These are phyloP conservation scores for Mariannaea elegans DNA, from an alignment of 2,329 filamentous ascomycete species.

Conservation along the genomic window DNA sequence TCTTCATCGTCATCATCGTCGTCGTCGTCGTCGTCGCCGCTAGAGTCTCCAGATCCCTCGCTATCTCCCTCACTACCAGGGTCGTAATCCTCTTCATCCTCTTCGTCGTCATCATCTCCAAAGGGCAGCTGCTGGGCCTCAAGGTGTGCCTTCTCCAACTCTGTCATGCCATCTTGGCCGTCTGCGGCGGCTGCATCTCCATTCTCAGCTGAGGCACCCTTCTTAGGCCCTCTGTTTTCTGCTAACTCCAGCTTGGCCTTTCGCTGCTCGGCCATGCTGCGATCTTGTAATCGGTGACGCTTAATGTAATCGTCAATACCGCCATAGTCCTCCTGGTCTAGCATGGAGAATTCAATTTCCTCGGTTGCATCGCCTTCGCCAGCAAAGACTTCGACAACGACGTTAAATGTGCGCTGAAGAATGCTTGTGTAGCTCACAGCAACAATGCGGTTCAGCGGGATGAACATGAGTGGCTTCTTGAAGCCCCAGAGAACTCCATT, in stretches of 20 bases:
- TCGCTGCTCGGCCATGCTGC: slow-evolving; percentile 74
- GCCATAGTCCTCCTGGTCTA: slow-evolving; percentile 73
- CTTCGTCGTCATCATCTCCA: slow-evolving; percentile 69
- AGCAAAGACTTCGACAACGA: slow-evolving; percentile 68
- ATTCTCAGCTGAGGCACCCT: slow-evolving; percentile 52
- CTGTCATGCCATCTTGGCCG: slow-evolving; percentile 52
- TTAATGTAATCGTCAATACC: slow-evolving; percentile 72
- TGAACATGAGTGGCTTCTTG: slow-evolving; percentile 74
- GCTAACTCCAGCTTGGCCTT: slow-evolving; percentile 70
- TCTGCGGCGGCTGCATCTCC: slow-evolving; percentile 44
- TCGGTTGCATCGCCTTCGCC: slow-evolving; percentile 59
- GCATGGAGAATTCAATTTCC: slow-evolving; percentile 74
- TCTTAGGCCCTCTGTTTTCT: slow-evolving; percentile 64
- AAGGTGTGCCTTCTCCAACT: slow-evolving; percentile 58
- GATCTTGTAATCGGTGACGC: slow-evolving; percentile 68
- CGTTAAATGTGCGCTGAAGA: slow-evolving; percentile 74
- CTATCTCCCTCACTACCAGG: slow-evolving; percentile 69
- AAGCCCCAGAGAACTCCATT: slow-evolving; percentile 75
- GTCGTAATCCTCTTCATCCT: slow-evolving; percentile 73
- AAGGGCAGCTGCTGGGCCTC: slow-evolving; percentile 58
- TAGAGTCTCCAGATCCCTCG: slow-evolving; percentile 65
- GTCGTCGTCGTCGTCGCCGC: slow-evolving; percentile 57
- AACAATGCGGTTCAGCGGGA: slow-evolving; percentile 67
- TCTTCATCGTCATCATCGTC: slow-evolving; percentile 52
- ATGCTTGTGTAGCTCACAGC: slow-evolving; percentile 75